A percentile compares a stretch with the other conserved stretches of the same genome.
Conservation (phyloP, 192 early-diverging fungal genomes). For the Chytriomyces confervae region DNA sequence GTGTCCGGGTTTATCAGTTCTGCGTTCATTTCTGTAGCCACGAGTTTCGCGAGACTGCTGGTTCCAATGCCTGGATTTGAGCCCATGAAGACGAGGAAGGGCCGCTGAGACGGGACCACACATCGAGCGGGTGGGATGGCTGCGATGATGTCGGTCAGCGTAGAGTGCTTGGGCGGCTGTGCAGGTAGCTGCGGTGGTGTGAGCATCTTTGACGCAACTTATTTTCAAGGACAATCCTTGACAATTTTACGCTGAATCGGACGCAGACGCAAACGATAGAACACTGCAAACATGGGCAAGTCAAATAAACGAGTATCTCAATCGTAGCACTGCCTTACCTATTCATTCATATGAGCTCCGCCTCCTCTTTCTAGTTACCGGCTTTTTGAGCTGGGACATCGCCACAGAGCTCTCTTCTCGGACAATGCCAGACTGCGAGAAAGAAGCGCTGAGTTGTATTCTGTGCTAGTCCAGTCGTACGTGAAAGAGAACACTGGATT, state of each 20-base stretch:
- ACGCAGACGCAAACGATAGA: no score
- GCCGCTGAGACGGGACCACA: conserved; percentile 12
- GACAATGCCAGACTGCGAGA: no score
- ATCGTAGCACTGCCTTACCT: no score
- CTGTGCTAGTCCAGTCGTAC: no score
- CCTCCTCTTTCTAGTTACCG: no score
- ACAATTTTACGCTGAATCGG: not conserved
- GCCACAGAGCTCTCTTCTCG: no score
- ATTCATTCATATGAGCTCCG: no score
- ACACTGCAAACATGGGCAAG: no score
- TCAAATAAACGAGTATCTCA: no score
- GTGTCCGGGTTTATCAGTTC: conserved; percentile 43
- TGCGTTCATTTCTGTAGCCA: conserved; percentile 39
- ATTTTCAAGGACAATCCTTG: not conserved
- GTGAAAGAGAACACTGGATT: no score
- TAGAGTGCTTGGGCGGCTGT: conserved; percentile 4
- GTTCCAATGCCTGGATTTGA: conserved; percentile 49
- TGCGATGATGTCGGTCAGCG: conserved; percentile 22
- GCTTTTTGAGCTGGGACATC: no score
- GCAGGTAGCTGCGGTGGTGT: conserved; percentile 43
- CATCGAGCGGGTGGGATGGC: conserved; percentile 30
- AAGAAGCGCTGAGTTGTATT: no score
- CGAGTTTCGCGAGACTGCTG: conserved; percentile 40
- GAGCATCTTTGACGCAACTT: conserved; percentile 23
- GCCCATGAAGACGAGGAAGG: conserved; percentile 52